phyloP scores from a whole-genome alignment of 2,329 filamentous ascomycete species.

The Ophiocordyceps camponoti-rufipedis region DNA sequence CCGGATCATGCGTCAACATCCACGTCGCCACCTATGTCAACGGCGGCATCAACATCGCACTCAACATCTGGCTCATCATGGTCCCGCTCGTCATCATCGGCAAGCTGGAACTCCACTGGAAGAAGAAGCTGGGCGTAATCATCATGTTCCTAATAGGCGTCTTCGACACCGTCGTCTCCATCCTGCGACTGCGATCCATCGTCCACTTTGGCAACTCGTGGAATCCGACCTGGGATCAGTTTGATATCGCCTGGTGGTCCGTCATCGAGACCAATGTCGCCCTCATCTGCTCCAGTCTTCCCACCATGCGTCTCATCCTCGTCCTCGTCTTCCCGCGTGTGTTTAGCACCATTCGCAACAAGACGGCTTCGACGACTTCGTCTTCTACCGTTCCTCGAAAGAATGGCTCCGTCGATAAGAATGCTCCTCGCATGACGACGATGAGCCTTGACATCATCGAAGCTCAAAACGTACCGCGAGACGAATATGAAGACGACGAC shows the following conservation, averaged over 20 bases:
- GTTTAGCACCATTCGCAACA: not conserved
- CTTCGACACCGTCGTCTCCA: constrained; percentile 12
- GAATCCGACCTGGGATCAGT: constrained; percentile 13
- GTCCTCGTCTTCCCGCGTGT: constrained; percentile 6
- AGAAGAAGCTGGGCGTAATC: constrained; percentile 1
- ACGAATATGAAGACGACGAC: constrained; percentile 22
- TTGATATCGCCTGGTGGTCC: constrained; percentile 13
- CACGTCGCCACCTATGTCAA: not conserved
- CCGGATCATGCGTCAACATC: constrained; percentile 1
- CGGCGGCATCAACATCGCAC: constrained; percentile 1
- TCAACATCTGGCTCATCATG: constrained; percentile 1
- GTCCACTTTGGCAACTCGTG: constrained; percentile 9
- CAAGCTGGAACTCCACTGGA: constrained; percentile 1
- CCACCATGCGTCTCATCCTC: constrained; percentile 12
- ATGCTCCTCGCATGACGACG: not conserved
- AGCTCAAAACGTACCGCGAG: not conserved
- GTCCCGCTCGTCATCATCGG: constrained; percentile 1
- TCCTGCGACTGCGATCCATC: constrained; percentile 11
- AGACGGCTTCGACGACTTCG: not conserved
- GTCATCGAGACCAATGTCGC: constrained; percentile 10
- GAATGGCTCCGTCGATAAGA: not conserved
- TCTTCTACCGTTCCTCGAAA: not conserved
- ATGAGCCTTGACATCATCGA: not conserved
- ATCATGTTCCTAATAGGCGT: constrained; percentile 2
- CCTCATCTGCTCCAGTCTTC: constrained; percentile 14